These are phyloP conservation scores for Trichoderma guizhouense DNA, from an alignment of 2,329 filamentous ascomycete species.

Conservation along the genomic window DNA sequence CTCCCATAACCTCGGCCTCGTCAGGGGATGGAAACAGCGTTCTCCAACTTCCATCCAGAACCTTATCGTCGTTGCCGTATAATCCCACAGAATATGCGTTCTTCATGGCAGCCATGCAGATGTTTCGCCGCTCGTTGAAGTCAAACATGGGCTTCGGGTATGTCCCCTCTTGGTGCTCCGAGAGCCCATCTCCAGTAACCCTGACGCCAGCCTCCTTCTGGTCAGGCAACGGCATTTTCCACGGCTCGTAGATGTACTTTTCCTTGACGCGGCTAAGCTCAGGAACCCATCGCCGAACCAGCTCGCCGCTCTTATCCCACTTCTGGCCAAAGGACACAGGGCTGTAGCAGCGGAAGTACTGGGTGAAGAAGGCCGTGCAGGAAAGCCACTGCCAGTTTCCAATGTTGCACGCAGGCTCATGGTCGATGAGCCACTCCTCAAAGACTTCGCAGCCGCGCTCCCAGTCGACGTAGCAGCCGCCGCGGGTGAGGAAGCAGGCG, in stretches of 20 bases:
- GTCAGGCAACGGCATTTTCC: slow-evolving; percentile 66
- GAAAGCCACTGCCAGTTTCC: slow-evolving; percentile 79
- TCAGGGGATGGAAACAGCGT: slow-evolving; percentile 40
- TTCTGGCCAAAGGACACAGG: slow-evolving; percentile 71
- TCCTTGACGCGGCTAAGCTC: slow-evolving; percentile 60
- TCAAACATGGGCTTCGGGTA: slow-evolving; percentile 80
- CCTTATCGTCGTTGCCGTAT: slow-evolving; percentile 59
- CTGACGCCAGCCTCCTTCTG: slow-evolving; percentile 66
- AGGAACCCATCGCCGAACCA: slow-evolving; percentile 64
- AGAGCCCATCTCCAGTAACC: slow-evolving; percentile 53
- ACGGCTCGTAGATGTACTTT: slow-evolving; percentile 77
- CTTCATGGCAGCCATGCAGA: slow-evolving; percentile 68
- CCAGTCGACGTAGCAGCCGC: slow-evolving; percentile 76
- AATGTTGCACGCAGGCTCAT: slow-evolving; percentile 69
- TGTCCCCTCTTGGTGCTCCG: slow-evolving; percentile 40
- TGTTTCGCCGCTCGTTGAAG: slow-evolving; percentile 58
- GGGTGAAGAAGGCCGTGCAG: slow-evolving; percentile 71
- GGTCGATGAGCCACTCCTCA: slow-evolving; percentile 71
- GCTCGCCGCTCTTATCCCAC: slow-evolving; percentile 66
- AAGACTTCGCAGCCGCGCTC: slow-evolving; percentile 77
- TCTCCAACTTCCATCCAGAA: slow-evolving; percentile 58
- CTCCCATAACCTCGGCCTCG: slow-evolving; percentile 35
- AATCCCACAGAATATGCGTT: slow-evolving; percentile 63
- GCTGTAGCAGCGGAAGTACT: slow-evolving; percentile 68
- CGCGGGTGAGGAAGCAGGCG: slow-evolving; percentile 75